Conservation (phyloP, 176 grass and related monocot species). For the Musa beccarii region DNA sequence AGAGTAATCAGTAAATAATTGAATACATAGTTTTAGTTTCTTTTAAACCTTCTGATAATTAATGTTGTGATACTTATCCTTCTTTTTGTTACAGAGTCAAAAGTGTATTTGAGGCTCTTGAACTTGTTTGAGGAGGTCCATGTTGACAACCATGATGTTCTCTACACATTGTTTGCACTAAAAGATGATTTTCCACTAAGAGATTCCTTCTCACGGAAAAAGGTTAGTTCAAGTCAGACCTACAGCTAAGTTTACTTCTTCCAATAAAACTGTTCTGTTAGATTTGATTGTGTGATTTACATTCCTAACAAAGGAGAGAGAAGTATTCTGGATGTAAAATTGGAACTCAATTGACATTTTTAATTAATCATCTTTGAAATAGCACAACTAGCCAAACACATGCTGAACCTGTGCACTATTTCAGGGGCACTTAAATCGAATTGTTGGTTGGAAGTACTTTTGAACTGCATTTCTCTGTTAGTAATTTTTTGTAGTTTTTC, state of each 20-base stretch:
- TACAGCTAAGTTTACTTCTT: not conserved
- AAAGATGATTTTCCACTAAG: conserved; percentile 22
- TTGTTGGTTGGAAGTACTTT: not conserved
- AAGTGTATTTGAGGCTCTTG: conserved; percentile 8
- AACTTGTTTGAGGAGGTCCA: conserved; percentile 14
- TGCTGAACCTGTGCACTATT: not conserved
- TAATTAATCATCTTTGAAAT: not conserved
- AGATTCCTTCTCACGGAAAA: conserved; percentile 5
- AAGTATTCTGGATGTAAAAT: not conserved
- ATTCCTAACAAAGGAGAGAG: not conserved
- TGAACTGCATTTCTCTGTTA: not conserved
- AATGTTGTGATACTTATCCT: not conserved
- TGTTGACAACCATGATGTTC: conserved; percentile 15
- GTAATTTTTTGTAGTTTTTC: not conserved
- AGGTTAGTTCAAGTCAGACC: conserved; percentile 9
- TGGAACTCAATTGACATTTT: not conserved
- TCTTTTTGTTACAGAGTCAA: conserved; percentile 9
- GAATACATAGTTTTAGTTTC: not conserved
- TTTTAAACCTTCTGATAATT: not conserved
- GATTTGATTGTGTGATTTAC: not conserved
- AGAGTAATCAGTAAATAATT: not conserved
- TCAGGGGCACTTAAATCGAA: not conserved
- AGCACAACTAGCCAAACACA: not conserved
- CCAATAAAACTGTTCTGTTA: not conserved
- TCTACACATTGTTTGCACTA: conserved; percentile 12